phyloP scores from a whole-genome alignment of 2,329 filamentous ascomycete species.

The Chrysoporthe deuterocubensis region DNA sequence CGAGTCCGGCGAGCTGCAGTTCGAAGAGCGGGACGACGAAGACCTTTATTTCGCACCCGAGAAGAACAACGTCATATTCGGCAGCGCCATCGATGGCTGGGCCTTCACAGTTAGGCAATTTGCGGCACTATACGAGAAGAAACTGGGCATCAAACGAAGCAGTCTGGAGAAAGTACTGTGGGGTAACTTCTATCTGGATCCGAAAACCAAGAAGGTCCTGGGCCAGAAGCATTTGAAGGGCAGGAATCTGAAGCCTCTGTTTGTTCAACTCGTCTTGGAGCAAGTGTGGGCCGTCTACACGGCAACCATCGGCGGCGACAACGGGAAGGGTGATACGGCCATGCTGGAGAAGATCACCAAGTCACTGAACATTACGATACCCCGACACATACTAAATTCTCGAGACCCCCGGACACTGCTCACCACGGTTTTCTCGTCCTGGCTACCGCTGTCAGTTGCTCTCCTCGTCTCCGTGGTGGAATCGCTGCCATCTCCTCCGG shows the following conservation, averaged over 20 bases:
- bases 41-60: conserved; percentile 98
- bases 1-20: conserved; percentile 66
- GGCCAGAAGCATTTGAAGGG: conserved; percentile 92
- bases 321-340: conserved; percentile 79
- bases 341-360: conserved; percentile 95
- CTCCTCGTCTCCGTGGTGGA: conserved; percentile 93
- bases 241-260: conserved; percentile 90
- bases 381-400: conserved; percentile 82
- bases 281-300: conserved; percentile 96
- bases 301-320: conserved; percentile 81
- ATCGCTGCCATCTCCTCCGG: conserved; percentile 81
- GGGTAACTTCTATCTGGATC: conserved; percentile 96
- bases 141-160: conserved; percentile 89
- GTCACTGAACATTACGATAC: conserved; percentile 81
- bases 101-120: conserved; percentile 97
- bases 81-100: conserved; percentile 98
- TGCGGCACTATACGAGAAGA: conserved; percentile 91
- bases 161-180: conserved; percentile 92
- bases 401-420: conserved; percentile 83
- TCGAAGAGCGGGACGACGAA: conserved; percentile 91
- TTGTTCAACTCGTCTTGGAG: conserved; percentile 94
- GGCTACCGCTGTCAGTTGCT: conserved; percentile 92
- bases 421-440: conserved; percentile 83
- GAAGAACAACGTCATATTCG: conserved; percentile 98
- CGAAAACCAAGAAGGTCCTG: conserved; percentile 93